These are phyloP conservation scores for Euphrasia arctica DNA, from an alignment of 305 asterid species.

Conservation along the genomic window DNA sequence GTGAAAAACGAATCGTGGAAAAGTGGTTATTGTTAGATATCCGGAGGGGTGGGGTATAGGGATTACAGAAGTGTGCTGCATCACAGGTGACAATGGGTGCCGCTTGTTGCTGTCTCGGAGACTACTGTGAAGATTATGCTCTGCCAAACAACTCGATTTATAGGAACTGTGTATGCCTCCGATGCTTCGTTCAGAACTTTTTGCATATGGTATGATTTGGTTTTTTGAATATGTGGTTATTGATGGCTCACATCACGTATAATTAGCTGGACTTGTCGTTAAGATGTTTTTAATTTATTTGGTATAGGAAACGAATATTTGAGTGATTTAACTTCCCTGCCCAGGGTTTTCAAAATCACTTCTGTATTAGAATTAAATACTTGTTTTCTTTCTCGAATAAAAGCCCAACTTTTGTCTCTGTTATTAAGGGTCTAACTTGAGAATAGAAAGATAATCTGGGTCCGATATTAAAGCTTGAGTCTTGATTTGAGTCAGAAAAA, in stretches of 20 bases:
- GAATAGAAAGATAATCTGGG: not conserved
- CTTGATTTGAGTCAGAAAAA: not conserved
- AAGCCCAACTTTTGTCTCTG: not conserved
- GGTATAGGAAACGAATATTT: not conserved
- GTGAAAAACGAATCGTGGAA: slow-evolving; percentile 21
- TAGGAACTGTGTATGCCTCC: slow-evolving; percentile 67
- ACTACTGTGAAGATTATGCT: slow-evolving; percentile 66
- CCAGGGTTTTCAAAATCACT: slow-evolving; percentile 13
- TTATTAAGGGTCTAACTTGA: not conserved
- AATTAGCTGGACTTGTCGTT: not conserved
- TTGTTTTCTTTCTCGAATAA: not conserved
- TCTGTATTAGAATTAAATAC: not conserved
- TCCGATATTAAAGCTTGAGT: not conserved
- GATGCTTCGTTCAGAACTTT: slow-evolving; percentile 59
- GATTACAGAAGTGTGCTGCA: slow-evolving; percentile 20
- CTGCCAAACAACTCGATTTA: slow-evolving; percentile 61
- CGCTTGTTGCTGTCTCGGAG: slow-evolving; percentile 81
- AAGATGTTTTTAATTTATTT: not conserved
- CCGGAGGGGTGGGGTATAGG: slow-evolving; percentile 22
- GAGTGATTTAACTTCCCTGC: not conserved
- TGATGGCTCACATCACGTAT: no score
- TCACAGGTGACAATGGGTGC: slow-evolving; percentile 62
- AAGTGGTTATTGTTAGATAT: slow-evolving; percentile 24
- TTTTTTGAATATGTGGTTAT: not conserved
- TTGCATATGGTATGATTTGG: slow-evolving; percentile 55